A percentile compares a stretch with the other conserved stretches of the same genome.
Evolutionary conservation across 768 basidiomycete species (phyloP).

Genomic region (Ramaria rubella): DNA sequence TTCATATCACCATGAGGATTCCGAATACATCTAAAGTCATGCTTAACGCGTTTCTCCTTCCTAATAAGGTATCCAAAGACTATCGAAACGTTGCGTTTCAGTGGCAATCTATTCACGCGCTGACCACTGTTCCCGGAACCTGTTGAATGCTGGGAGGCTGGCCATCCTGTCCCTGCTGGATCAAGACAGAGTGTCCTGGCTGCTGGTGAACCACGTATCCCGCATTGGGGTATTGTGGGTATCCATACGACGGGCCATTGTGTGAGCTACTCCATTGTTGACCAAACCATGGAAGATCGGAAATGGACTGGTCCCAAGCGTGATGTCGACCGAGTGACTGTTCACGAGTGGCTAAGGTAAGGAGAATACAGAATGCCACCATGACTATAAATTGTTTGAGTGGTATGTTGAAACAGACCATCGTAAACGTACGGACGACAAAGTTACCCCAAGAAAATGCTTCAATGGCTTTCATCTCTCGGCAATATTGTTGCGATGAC

Average conservation of each 20-base stretch:
- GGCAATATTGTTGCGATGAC: constrained; percentile 52
- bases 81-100: not conserved
- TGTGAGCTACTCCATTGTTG: constrained; percentile 54
- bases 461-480: constrained; percentile 73
- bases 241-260: constrained; percentile 11
- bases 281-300: constrained; percentile 72
- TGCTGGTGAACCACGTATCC: constrained; percentile 35
- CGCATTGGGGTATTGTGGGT: constrained; percentile 23
- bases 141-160: constrained; percentile 56
- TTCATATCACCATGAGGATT: not conserved
- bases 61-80: not conserved
- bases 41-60: not conserved
- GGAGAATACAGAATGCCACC: constrained; percentile 48
- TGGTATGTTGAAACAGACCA: not conserved
- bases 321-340: constrained; percentile 45
- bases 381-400: constrained; percentile 25
- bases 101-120: not conserved
- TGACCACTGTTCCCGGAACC: constrained; percentile 35
- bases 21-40: not conserved
- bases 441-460: constrained; percentile 77
- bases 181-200: constrained; percentile 58
- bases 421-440: constrained; percentile 34
- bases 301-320: constrained; percentile 47
- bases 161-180: constrained; percentile 61
- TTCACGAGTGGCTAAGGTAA: constrained; percentile 50